Base-by-base conservation (phyloP, 2,329 filamentous ascomycete species). In the Colletotrichum spaethianum region DNA sequence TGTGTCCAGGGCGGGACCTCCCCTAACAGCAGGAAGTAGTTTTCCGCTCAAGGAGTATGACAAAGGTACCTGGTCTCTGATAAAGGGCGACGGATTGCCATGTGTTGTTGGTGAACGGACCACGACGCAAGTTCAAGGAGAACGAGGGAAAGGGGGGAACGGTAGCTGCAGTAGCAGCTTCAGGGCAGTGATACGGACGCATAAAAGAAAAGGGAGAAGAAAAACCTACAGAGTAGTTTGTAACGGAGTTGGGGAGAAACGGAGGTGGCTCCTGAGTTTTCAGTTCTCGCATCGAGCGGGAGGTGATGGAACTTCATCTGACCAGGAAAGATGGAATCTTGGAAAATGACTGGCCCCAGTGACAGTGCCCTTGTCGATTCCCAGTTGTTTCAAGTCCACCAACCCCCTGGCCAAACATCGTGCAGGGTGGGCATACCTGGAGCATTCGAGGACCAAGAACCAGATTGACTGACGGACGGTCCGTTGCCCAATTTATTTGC, bases 351-450 rank as follows among this genome's bases (percentile, higher is more conserved):
- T 64, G 70, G 50, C 70, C 55, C 52, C 26, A 28, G 33, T 44
- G 44, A 26, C 59, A 61, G 33, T 31, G 38, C 67, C 70, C 67
- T 62, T 56, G 67, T 62, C 61, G 55, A 66, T 33, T 63, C 55
- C 60, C 55, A 71, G 40, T 71, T 73, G 70, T 73, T 71, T 73
- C 70, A 73, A 61, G 67, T 72, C 70, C 31, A n/a, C 26, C 20
- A 56, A 36, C 28, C 55, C 66, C 70, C 64, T 68, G 44, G 56
- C 60, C 60, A 56, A 65, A 65, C 59, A 65, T 64, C 8, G 14
- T 59, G 42, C 64, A 72, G 64, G 57, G 64, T 56, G 36, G 55
- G 16, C 28, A 48, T 12, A 26, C 4, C 20, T 40, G n/a, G n/a
- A 38, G 48, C n/a, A n/a, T 56, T 31, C 6, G 28, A 18, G 14